Conservation (phyloP, 2,329 filamentous ascomycete genomes). For the Periglandula ipomoeae region DNA sequence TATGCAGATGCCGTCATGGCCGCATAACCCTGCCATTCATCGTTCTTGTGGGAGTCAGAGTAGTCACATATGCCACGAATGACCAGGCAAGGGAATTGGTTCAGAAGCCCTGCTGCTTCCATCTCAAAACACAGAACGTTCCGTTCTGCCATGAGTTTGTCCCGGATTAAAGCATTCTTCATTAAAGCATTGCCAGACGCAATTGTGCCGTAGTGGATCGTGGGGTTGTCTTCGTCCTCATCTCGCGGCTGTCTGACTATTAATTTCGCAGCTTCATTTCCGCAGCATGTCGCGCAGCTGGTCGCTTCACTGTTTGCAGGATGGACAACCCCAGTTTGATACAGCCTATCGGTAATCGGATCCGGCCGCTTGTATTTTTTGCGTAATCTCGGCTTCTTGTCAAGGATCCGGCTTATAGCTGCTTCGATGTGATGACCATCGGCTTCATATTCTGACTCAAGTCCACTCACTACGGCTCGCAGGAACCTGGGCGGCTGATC, state of each 20-base stretch:
- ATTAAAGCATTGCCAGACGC: constrained; percentile 11
- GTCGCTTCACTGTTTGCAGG: too few species aligned
- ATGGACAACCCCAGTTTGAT: neutral
- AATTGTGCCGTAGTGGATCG: constrained; percentile 9
- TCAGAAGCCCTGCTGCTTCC: too few species aligned
- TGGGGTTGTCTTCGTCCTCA: neutral
- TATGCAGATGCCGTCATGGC: too few species aligned
- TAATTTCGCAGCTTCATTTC: neutral
- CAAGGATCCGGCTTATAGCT: neutral
- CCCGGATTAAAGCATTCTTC: constrained; percentile 11
- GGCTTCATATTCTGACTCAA: too few species aligned
- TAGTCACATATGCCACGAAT: neutral
- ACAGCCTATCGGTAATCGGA: neutral
- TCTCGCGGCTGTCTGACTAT: neutral
- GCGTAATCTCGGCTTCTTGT: neutral
- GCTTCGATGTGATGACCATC: neutral
- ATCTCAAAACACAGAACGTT: constrained; percentile 9
- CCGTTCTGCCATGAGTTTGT: constrained; percentile 3
- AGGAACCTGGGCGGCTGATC: too few species aligned
- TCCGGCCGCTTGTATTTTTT: neutral
- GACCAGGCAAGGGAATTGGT: neutral
- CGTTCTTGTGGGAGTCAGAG: neutral
- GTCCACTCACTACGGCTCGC: too few species aligned
- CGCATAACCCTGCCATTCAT: too few species aligned
- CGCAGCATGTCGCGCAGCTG: too few species aligned